phyloP scores from a whole-genome alignment of 2,329 filamentous ascomycete species.

The Cordyceps pruinosa region DNA sequence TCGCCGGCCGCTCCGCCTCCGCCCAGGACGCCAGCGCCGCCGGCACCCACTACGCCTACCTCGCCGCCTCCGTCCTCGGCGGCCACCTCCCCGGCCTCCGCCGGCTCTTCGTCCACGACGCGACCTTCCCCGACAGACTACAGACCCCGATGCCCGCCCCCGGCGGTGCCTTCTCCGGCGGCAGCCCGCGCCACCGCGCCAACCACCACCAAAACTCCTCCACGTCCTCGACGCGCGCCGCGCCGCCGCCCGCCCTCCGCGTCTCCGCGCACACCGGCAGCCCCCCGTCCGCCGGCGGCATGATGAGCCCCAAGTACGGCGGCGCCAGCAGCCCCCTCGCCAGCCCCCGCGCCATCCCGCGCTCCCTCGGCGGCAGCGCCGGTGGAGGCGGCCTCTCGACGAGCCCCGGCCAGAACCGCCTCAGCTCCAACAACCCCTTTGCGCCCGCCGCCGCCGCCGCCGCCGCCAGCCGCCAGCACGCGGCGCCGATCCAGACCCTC shows the following conservation, averaged over 20 bases:
- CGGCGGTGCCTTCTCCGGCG: constrained; percentile 25
- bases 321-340: constrained; percentile 16
- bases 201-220: constrained; percentile 28
- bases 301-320: constrained; percentile 12
- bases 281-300: constrained; percentile 4
- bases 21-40: constrained; percentile 52
- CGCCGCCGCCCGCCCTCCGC: constrained; percentile 17
- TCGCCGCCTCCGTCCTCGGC: constrained; percentile 73
- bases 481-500: constrained; percentile 44
- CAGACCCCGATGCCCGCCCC: constrained; percentile 64
- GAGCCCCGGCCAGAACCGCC: constrained; percentile 29
- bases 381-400: background rate
- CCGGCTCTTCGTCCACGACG: constrained; percentile 79
- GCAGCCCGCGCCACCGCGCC: constrained; percentile 19
- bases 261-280: constrained; percentile 19
- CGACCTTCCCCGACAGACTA: constrained; percentile 73
- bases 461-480: constrained; percentile 19
- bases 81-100: constrained; percentile 67
- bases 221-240: constrained; percentile 20
- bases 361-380: constrained; percentile 23
- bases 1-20: constrained; percentile 53
- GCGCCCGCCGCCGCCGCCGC: no score
- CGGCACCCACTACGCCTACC: constrained; percentile 72
- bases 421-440: constrained; percentile 57
- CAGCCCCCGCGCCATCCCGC: constrained; percentile 14